Base-by-base conservation (phyloP, 768 basidiomycete species). In the Xerocomus brunneocitrinus region DNA sequence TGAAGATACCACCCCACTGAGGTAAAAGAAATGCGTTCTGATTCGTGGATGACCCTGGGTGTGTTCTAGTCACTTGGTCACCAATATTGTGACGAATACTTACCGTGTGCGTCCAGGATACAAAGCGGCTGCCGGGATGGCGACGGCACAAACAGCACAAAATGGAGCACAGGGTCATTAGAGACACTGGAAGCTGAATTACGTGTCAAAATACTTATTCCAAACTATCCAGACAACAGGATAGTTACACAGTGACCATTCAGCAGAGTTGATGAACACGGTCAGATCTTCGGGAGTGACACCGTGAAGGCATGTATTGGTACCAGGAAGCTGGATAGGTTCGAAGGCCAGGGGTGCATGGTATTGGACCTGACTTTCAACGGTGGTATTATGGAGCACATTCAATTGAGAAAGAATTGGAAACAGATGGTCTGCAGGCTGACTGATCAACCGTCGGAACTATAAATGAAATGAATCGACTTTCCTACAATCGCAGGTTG, bases 301-400 rank as follows among this genome's bases (percentile, higher is more conserved):
- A 0, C 82, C 80, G 67, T 83, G 83, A 8, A 67, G 63, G 7
- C 65, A 71, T 27, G 73, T 63, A 8, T 74, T 71, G 14, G 66
- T 62, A 35, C 62, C 54, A 47, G 58, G 50, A 3, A 79, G 42
- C 5, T 65, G 54, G 7, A 60, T 65, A 8, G 92, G 89, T 49
- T 81, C 75, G 63, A 98, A 91, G 1, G 91, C 86, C 42, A 98
- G 72, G 0, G 94, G 95, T 5, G 92, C 91, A 61, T 95, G 86
- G 64, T 84, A 92, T 62, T 95, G 91, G 1, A 97, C 81, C 72
- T 98, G 95, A 54, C 92, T 95, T 73, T 98, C 94, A 41, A 98
- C 78, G 2, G 89, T 94, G 65, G 94, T 91, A 63, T 95, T 92
- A 74, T 98, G 91, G 16, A 98, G 70, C 14, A 76, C 67, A 3